Percentiles rank a stretch among this genome's conserved stretches.
phyloP scores from a whole-genome alignment of 257 asterid genomes.

The Plantago elongata region DNA sequence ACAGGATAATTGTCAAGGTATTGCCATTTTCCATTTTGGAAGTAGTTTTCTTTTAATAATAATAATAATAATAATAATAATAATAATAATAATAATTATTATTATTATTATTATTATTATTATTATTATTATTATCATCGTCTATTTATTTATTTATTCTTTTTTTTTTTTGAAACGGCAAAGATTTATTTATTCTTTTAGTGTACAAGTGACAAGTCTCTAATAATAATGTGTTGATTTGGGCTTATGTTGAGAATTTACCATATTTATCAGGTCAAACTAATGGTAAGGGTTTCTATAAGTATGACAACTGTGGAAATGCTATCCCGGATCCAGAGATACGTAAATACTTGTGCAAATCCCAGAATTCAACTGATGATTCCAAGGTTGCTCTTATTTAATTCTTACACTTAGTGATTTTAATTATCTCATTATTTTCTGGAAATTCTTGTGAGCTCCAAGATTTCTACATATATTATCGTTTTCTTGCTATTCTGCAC shows the following conservation, averaged over 20 bases:
- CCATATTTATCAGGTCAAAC: conserved; percentile 27
- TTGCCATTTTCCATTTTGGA: conserved; percentile 6
- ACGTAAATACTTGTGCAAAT: conserved; percentile 19
- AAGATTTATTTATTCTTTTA: neutral
- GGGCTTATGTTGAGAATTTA: conserved; percentile 11
- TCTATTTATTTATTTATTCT: too few relatives aligned
- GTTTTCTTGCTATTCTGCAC: neutral
- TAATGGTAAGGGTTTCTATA: conserved; percentile 33
- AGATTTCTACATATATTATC: neutral
- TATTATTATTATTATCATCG: too few relatives aligned
- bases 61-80: too few relatives aligned
- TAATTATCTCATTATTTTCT: too few relatives aligned
- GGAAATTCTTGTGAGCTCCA: neutral
- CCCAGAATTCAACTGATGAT: conserved; percentile 13
- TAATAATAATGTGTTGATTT: neutral
- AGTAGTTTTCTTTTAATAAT: too few relatives aligned
- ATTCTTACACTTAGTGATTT: too few relatives aligned
- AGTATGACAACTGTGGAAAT: conserved; percentile 25
- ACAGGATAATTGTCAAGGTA: conserved; percentile 29
- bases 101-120: too few relatives aligned
- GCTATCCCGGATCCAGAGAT: conserved; percentile 30
- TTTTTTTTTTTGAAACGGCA: neutral
- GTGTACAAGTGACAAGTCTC: neutral
- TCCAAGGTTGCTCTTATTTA: conserved; percentile 17
- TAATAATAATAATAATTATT: too few relatives aligned